phyloP scores from a whole-genome alignment of 2,329 filamentous ascomycete genomes.

The Fusarium tuaranense region DNA sequence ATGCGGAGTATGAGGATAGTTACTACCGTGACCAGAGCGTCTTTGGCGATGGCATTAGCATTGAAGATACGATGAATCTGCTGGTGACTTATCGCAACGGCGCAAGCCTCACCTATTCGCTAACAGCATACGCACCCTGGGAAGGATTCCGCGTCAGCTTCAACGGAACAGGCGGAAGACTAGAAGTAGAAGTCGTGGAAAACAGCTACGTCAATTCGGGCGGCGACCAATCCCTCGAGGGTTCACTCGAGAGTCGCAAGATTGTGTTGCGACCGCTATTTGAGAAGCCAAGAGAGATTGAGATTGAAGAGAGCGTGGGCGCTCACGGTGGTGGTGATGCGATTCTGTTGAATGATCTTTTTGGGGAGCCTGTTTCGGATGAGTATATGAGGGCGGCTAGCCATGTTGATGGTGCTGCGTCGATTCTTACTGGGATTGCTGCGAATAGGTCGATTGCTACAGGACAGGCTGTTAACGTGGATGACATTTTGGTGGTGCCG shows the following conservation, averaged over 20 bases:
- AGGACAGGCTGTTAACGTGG: slow-evolving; percentile 66
- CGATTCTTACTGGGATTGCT: slow-evolving; percentile 70
- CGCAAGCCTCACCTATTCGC: slow-evolving; percentile 68
- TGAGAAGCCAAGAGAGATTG: slow-evolving; percentile 66
- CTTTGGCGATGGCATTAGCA: slow-evolving; percentile 72
- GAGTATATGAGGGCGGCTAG: slow-evolving; percentile 66
- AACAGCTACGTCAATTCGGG: slow-evolving; percentile 72
- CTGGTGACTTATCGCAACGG: slow-evolving; percentile 68
- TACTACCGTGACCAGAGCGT: slow-evolving; percentile 73
- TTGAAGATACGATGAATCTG: slow-evolving; percentile 73
- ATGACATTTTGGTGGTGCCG: slow-evolving; percentile 57
- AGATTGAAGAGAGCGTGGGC: slow-evolving; percentile 63
- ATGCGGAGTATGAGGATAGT: slow-evolving; percentile 72
- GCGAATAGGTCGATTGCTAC: slow-evolving; percentile 69
- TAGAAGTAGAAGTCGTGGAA: slow-evolving; percentile 73
- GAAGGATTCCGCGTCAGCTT: slow-evolving; percentile 69
- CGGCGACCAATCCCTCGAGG: slow-evolving; percentile 67
- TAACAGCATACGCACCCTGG: slow-evolving; percentile 72
- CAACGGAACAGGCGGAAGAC: slow-evolving; percentile 67
- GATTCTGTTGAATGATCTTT: slow-evolving; percentile 67
- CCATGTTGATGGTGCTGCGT: slow-evolving; percentile 69
- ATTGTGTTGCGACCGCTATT: slow-evolving; percentile 66
- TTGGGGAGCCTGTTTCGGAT: slow-evolving; percentile 65
- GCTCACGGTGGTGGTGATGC: slow-evolving; percentile 72
- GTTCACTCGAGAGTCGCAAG: slow-evolving; percentile 61